Percentiles rank a stretch among this genome's conserved stretches.
phyloP scores from a whole-genome alignment of 371 early-diverging fungal genomes.

The Chytridiales sp. region DNA sequence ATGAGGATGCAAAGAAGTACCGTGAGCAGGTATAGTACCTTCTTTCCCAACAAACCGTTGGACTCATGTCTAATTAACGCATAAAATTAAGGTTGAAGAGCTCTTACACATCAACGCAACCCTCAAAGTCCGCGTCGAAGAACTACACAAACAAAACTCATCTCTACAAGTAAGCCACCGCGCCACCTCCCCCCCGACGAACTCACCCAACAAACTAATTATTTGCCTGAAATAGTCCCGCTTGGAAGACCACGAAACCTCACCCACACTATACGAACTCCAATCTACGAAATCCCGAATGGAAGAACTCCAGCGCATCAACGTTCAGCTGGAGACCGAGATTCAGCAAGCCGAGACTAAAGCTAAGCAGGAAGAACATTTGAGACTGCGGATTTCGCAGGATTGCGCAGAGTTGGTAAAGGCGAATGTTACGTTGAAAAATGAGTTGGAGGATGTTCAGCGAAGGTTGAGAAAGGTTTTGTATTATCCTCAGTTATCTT shows the following conservation, averaged over 20 bases:
- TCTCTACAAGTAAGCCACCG: slow-evolving; percentile 10
- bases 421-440: slow-evolving; percentile 31
- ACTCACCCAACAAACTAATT: background rate
- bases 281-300: slow-evolving; percentile 14
- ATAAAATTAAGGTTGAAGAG: slow-evolving; percentile 36
- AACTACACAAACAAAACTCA: slow-evolving; percentile 25
- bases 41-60: background rate
- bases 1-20: slow-evolving; percentile 31
- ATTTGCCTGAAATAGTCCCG: slow-evolving; percentile 16
- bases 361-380: slow-evolving; percentile 34
- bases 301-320: slow-evolving; percentile 25
- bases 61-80: background rate
- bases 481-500: background rate
- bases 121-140: slow-evolving; percentile 35
- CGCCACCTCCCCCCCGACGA: background rate
- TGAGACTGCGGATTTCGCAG: slow-evolving; percentile 28
- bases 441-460: slow-evolving; percentile 39
- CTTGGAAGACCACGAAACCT: slow-evolving; percentile 30
- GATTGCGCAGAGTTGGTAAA: slow-evolving; percentile 41
- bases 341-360: slow-evolving; percentile 30
- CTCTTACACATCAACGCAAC: slow-evolving; percentile 38
- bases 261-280: slow-evolving; percentile 15
- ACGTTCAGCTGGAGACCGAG: slow-evolving; percentile 21
- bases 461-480: slow-evolving; percentile 29
- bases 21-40: slow-evolving; percentile 24